Evolutionary conservation across 176 grass and related monocot species (phyloP), one percentile per base, ranked within the genome.

Genomic region (Tillandsia fasciculata): DNA sequence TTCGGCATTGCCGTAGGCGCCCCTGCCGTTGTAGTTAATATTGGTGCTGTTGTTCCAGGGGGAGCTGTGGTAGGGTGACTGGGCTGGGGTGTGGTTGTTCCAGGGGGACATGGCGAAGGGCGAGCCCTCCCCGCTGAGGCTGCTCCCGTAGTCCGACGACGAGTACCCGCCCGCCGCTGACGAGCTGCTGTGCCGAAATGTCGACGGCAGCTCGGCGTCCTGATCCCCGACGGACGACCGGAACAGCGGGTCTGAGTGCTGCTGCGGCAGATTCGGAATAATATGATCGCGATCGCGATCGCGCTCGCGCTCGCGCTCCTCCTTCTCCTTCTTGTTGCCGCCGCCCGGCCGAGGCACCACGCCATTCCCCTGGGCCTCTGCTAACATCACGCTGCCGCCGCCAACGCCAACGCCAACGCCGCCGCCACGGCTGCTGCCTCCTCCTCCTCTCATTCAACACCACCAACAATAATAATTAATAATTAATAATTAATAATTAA

Each of bases 51-150:
- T 86, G 9, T 82, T 83, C 91, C 91, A 96, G 9, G 88, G 91
- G 28, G 91, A 96, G 51, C 52, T 72, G 70, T 42, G 24, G 52
- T 57, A 72, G 11, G 71, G 71, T n/a, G 71, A 50, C 4, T 42
- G 33, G 9, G 91, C 84, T 52, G 82, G 78, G 68, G 74, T 83
- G 77, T 86, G 82, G 75, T 0, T 42, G 33, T 96, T 91, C 91
- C 91, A 96, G 64, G 91, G 91, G 49, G 91, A 96, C 91, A 96
- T 96, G 88, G 83, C 87, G 74, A 86, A 96, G 0, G 88, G 88
- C 6, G 92, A 91, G 83, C 83, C 82, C 75, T 96, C 92, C 47
- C 92, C 88, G 86, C 92, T 96, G 77, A 82, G 79, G 76, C 80
- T 86, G 70, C 72, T 72, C 2, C 88, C 85, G 85, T 91, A 91